Base-by-base conservation (phyloP, 345 rosid species). In the Brassica nigra region DNA sequence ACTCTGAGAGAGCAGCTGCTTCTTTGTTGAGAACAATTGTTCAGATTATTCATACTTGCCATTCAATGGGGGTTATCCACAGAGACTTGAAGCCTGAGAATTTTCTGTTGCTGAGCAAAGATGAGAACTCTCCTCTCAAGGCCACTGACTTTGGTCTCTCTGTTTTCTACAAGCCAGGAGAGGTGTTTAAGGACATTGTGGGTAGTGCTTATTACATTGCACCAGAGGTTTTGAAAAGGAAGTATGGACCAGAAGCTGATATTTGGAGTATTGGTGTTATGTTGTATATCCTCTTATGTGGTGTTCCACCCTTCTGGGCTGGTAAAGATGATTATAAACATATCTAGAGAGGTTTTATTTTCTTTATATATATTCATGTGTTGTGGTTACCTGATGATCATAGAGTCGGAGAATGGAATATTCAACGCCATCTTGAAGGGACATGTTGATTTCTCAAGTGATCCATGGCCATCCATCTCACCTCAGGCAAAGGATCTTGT, bases 131-230 rank as follows among this genome's bases (percentile, higher is more conserved):
- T 33, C 91, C 93, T 12, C 89, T 91, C 66, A 91, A 91, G 81
- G 89, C 91, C 31, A 89, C 93, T 0, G 93, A 89, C 84, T 91
- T 89, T 61, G 91, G 96, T 3, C 75, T 91, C 4, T 91, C 91
- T 0, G 93, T 89, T 55, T 89, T 88, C 77, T 88, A 86, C 84
- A 89, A 89, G 88, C 89, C 88, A 81, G 97, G 97, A 36, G 90
- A 90, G 30, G 86, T 78, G 31, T 90, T 88, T 62, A 87, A 82
- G 37, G 95, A 90, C 72, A 86, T 87, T 8, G 92, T 90, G 68
- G 97, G 97, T 5, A 91, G 92, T 31, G 92, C 92, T 14, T 91
- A 88, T 76, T 91, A 91, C 85, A 85, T 90, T 12, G 97, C 97
- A 39, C 90, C 97, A 0, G 97, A 91, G 83, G 91, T 89, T 39